Base-by-base conservation (phyloP, 768 basidiomycete genomes). In the Boletus sp. region DNA sequence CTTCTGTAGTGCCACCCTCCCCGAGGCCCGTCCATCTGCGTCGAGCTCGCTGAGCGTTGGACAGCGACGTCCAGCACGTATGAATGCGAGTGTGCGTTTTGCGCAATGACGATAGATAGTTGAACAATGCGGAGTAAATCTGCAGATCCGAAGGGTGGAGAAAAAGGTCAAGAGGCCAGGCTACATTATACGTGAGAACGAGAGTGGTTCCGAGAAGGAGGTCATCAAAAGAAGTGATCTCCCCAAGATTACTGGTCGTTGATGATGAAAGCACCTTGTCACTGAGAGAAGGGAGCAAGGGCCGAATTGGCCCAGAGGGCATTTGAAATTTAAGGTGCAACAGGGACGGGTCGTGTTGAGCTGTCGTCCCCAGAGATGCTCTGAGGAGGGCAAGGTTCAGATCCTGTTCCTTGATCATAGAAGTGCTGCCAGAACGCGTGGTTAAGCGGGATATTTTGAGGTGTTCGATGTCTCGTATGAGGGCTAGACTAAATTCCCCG, bases 131-230 rank as follows among this genome's bases (percentile, higher is more conserved):
- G 3, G 83, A 83, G 63, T 97, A 96, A 34, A 83, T 79, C 17
- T 81, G 75, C 19, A 95, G 75, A 61, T 93, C 90, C 0, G 83
- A 75, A 21, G 84, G 75, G 49, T 90, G 84, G 23, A 97, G 81
- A 72, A 96, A 95, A 43, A 96, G 82, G 66, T 95, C 91, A 39
- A 96, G 78, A 0, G 93, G 93, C 92, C 92, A 97, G 0, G 85
- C 72, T 23, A 93, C 83, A 17, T 70, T 74, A 67, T 91, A 94
- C 7, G 79, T 79, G 19, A 96, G 76, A 2, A 78, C 72, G 30
- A 93, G 74, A 0, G 88, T 83, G 1, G 89, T 90, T 15, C 93
- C 93, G 37, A 97, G 80, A 4, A 96, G 77, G 51, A 86, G 79
- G 47, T 87, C 84, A 50, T 83, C 83, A 67, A 93, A 91, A 10